phyloP scores from a whole-genome alignment of 176 grass and related monocot genomes.

The Musa schizocarpa region DNA sequence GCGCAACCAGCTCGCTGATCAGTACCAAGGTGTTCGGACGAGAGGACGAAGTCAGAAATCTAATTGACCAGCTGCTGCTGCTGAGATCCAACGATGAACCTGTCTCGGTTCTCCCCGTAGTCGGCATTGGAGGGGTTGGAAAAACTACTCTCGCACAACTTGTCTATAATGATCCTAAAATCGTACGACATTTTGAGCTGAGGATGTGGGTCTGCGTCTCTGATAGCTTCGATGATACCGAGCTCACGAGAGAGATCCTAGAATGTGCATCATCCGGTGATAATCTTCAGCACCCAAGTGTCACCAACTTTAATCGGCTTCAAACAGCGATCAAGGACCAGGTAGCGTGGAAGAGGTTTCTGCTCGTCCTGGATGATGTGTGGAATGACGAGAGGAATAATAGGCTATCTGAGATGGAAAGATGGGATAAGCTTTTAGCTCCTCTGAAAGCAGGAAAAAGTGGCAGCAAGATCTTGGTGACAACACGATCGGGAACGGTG shows the following conservation, averaged over 20 bases:
- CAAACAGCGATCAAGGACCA: slow-evolving; percentile 14
- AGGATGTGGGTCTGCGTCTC: slow-evolving; percentile 40
- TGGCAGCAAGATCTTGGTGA: slow-evolving; percentile 45
- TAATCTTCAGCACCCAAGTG: slow-evolving; percentile 2
- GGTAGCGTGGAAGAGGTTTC: slow-evolving; percentile 27
- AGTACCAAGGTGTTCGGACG: not conserved
- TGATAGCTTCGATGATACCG: slow-evolving; percentile 22
- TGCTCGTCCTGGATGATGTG: slow-evolving; percentile 51
- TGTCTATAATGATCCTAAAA: slow-evolving; percentile 31
- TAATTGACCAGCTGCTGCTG: not conserved
- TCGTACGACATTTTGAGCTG: slow-evolving; percentile 27
- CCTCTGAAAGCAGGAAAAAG: slow-evolving; percentile 9
- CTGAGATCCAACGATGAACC: not conserved
- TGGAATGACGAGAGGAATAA: slow-evolving; percentile 37
- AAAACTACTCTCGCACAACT: slow-evolving; percentile 49
- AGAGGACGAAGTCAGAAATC: not conserved
- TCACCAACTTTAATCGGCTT: slow-evolving; percentile 9
- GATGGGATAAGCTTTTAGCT: slow-evolving; percentile 31
- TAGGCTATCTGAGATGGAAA: slow-evolving; percentile 7
- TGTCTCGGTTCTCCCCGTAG: slow-evolving; percentile 22
- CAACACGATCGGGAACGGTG: slow-evolving; percentile 29
- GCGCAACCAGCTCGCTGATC: not conserved
- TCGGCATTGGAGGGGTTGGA: slow-evolving; percentile 46
- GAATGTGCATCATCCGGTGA: not conserved
- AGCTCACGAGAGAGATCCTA: slow-evolving; percentile 41